These are phyloP conservation scores for Aspergillus ochraceus DNA, from an alignment of 2,329 filamentous ascomycete genomes.

Conservation along the genomic window DNA sequence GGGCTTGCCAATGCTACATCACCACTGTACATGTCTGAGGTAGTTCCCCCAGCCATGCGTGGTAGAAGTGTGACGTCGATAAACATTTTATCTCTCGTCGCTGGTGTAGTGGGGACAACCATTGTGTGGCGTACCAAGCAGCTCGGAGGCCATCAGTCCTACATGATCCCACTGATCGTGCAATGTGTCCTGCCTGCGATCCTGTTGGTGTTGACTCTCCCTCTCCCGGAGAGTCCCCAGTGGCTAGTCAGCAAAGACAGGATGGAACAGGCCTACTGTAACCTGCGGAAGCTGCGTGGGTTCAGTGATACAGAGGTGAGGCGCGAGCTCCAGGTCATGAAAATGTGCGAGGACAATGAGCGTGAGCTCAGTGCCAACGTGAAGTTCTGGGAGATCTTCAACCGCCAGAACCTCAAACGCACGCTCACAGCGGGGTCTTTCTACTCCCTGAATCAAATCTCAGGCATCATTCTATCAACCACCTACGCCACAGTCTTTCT, in stretches of 20 bases:
- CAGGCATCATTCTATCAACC: conserved; percentile 37
- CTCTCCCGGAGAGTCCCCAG: conserved; percentile 36
- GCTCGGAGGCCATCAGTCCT: conserved; percentile 26
- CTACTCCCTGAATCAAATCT: conserved; percentile 39
- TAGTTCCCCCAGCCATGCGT: conserved; percentile 35
- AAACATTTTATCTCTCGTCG: conserved; percentile 31
- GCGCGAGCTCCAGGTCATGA: conserved; percentile 34
- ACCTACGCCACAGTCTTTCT: conserved; percentile 42
- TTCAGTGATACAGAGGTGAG: conserved; percentile 31
- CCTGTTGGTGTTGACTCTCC: conserved; percentile 28
- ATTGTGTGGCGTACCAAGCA: conserved; percentile 33
- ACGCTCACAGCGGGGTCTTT: conserved; percentile 38
- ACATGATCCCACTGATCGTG: conserved; percentile 38
- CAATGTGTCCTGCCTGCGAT: conserved; percentile 35
- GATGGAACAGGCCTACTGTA: conserved; percentile 28
- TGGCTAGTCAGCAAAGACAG: conserved; percentile 33
- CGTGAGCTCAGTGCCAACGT: conserved; percentile 4
- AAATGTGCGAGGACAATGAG: conserved; percentile 19
- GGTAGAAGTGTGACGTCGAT: conserved; percentile 32
- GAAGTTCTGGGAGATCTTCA: conserved; percentile 39
- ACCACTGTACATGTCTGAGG: conserved; percentile 39
- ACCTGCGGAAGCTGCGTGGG: conserved; percentile 34
- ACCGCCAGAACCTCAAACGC: conserved; percentile 33
- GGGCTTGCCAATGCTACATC: conserved; percentile 36
- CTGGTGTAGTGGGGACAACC: conserved; percentile 34